Evolutionary conservation across 192 early-diverging fungal genomes (phyloP).

Genomic region (Jimgerdemannia lactiflua): DNA sequence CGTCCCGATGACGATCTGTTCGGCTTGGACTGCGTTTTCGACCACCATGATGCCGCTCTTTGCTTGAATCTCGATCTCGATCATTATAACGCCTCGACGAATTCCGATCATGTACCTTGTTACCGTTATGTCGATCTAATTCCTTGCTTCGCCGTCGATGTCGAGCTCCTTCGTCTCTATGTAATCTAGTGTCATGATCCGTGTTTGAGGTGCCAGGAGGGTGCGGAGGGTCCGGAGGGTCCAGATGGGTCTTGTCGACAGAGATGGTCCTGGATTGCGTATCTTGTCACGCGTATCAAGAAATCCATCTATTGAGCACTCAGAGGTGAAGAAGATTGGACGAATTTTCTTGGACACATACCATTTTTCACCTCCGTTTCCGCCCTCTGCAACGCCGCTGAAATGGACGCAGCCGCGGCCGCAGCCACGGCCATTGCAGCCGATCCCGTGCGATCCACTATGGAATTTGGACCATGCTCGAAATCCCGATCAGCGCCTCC

Average conservation of each 20-base stretch:
- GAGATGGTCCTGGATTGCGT: background rate
- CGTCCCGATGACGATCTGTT: background rate
- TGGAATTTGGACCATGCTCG: slow-evolving; percentile 6
- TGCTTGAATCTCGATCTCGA: background rate
- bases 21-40: background rate
- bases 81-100: background rate
- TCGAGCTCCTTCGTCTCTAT: background rate
- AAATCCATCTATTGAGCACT: background rate
- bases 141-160: background rate
- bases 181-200: background rate
- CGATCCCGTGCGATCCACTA: background rate
- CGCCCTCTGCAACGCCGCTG: background rate
- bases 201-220: background rate
- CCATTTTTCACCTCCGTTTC: background rate
- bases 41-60: background rate
- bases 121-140: background rate
- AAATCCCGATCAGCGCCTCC: slow-evolving; percentile 33
- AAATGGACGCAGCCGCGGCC: too few relatives aligned
- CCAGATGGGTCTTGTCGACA: background rate
- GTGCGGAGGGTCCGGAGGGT: background rate
- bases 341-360: background rate
- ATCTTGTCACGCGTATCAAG: background rate
- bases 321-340: background rate
- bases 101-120: background rate
- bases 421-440: background rate